Conservation (phyloP, 345 rosid species). For the Acer negundo region DNA sequence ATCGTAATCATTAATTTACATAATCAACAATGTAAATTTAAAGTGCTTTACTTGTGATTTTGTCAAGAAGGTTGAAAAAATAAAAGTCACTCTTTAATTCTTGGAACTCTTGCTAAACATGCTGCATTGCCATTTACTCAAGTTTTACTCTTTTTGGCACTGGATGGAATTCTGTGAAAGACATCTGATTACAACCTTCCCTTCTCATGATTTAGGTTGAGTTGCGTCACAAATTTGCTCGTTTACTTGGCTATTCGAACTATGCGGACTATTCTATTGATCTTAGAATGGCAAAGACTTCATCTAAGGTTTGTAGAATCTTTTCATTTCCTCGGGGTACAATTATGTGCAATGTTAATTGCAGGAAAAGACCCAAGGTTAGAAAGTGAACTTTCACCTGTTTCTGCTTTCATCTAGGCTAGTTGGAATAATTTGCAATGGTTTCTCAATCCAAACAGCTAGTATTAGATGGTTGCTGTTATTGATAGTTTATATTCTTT, state of each 20-base stretch:
- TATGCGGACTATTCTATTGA: conserved; percentile 86
- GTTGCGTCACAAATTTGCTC: conserved; percentile 81
- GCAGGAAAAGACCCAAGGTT: background rate
- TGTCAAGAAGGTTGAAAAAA: background rate
- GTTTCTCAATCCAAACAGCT: background rate
- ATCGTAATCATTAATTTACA: background rate
- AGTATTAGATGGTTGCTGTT: background rate
- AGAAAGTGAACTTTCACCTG: conserved; percentile 4
- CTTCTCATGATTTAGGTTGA: conserved; percentile 57
- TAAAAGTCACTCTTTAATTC: background rate
- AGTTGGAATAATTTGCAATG: conserved; percentile 6
- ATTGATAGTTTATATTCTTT: background rate
- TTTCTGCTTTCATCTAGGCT: conserved; percentile 11
- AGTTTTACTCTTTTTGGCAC: background rate
- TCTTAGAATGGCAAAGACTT: conserved; percentile 78
- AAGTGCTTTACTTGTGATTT: background rate
- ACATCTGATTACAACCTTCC: conserved; percentile 7
- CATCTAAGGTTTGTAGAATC: conserved; percentile 66
- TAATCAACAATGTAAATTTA: background rate
- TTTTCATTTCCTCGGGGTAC: conserved; percentile 13
- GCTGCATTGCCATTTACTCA: background rate
- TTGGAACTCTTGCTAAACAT: conserved; percentile 12
- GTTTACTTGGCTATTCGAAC: conserved; percentile 81
- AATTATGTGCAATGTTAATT: conserved; percentile 8
- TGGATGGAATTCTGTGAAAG: conserved; percentile 1